Conservation (phyloP, 768 basidiomycete species). For the Suillus paluster region DNA sequence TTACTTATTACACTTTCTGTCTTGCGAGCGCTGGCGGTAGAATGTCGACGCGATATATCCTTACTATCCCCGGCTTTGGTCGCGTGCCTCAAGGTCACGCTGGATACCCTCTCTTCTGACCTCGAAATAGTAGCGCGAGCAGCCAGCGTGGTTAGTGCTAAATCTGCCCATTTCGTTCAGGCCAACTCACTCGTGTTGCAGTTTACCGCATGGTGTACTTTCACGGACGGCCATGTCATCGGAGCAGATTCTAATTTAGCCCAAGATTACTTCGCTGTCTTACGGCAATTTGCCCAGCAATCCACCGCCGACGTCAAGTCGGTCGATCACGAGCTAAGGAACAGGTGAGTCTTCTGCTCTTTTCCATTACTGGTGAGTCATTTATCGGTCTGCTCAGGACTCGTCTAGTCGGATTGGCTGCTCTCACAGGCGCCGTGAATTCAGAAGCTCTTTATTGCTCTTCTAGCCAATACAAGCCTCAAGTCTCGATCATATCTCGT, state of each 20-base stretch:
- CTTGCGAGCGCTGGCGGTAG: slow-evolving; percentile 78
- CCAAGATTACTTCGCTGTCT: slow-evolving; percentile 67
- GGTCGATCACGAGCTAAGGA: slow-evolving; percentile 70
- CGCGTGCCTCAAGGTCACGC: slow-evolving; percentile 61
- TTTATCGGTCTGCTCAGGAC: slow-evolving; percentile 50
- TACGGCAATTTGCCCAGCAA: slow-evolving; percentile 66
- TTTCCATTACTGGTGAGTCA: neutral
- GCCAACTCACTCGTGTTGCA: slow-evolving; percentile 33
- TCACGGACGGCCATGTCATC: slow-evolving; percentile 83
- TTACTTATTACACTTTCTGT: slow-evolving; percentile 86
- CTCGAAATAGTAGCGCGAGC: slow-evolving; percentile 78
- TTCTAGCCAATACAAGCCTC: slow-evolving; percentile 69
- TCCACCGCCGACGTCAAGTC: slow-evolving; percentile 53
- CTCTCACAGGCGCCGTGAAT: slow-evolving; percentile 76
- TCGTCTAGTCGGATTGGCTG: slow-evolving; percentile 84
- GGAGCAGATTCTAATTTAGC: slow-evolving; percentile 77
- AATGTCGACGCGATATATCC: slow-evolving; percentile 84
- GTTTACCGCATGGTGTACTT: slow-evolving; percentile 94
- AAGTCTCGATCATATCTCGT: slow-evolving; percentile 70
- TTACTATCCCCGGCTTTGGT: slow-evolving; percentile 74
- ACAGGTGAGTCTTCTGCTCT: slow-evolving; percentile 55
- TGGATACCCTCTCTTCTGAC: slow-evolving; percentile 61
- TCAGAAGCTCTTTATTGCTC: slow-evolving; percentile 86
- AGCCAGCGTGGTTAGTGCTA: slow-evolving; percentile 72
- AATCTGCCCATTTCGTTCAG: neutral